Base-by-base conservation (phyloP, 768 basidiomycete species). In the Zangia roseola region DNA sequence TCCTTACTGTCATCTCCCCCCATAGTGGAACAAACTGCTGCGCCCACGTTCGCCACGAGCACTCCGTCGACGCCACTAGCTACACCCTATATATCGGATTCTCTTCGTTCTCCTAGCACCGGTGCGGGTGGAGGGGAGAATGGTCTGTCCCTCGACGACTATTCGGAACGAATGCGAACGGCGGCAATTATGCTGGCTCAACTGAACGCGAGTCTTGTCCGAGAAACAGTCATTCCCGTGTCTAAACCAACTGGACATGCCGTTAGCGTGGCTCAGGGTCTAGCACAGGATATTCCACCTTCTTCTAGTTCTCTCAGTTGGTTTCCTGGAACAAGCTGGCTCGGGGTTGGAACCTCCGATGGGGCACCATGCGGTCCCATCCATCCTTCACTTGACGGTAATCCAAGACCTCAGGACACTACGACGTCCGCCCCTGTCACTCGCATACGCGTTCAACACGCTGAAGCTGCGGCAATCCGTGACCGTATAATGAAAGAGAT, bases 401-500 rank as follows among this genome's bases (percentile, higher is more conserved):
- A 53, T 28, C 9, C 51, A n/a, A 64, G 53, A 47, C 26, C 48
- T 49, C 43, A 59, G 28, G 65, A 65, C 13, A 24, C 64, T 62
- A 40, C 59, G 58, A 42, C 59, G 60, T 35, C 73, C 57, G 45
- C 65, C 58, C 51, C 62, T 55, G 43, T 72, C 6, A 70, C 70
- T 16, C 81, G 91, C 31, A 83, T 86, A 76, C 86, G 81, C 43
- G 73, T 99, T 20, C 86, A 91, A 53, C 76, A 82, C 16, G 74
- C 83, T 3, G 93, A 97, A 66, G 95, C 94, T 5, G 77, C 88
- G 1, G 88, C 88, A 2, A 99, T 99, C 57, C 81, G 92, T 14
- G 88, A 93, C 57, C 80, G 94, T 19, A 99, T 99, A 53, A 99
- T 99, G 97, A 83, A 88, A 58, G 97, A 99, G 75, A 99, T 99